Evolutionary conservation across 2,329 filamentous ascomycete species (phyloP).

Genomic region (Ophiocordyceps sinensis): DNA sequence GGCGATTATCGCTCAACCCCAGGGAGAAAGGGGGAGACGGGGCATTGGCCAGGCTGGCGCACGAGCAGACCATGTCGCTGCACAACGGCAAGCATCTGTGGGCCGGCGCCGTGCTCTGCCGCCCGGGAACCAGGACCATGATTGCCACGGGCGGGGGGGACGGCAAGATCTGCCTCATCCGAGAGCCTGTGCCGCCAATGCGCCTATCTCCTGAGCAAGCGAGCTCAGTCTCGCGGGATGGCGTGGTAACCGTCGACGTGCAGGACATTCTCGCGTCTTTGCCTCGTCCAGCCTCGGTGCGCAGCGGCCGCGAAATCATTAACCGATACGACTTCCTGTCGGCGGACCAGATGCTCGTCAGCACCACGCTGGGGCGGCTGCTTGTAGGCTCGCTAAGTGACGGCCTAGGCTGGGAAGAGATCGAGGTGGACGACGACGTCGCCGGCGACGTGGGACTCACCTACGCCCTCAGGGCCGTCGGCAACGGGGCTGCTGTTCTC

Average conservation of each 20-base stretch:
- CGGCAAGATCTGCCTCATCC: slow-evolving; percentile 45
- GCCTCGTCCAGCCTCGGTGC: slow-evolving; percentile 2
- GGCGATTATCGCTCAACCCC: slow-evolving; percentile 38
- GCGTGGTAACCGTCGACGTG: slow-evolving; percentile 14
- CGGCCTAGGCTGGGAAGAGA: slow-evolving; percentile 26
- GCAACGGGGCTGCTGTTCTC: slow-evolving; percentile 25
- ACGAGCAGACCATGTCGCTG: slow-evolving; percentile 41
- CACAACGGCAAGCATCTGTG: slow-evolving; percentile 88
- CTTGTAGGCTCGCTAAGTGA: slow-evolving; percentile 27
- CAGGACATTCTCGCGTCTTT: slow-evolving; percentile 15
- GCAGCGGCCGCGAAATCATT: slow-evolving; percentile 26
- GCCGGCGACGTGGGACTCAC: slow-evolving; percentile 27
- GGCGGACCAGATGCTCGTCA: slow-evolving; percentile 35
- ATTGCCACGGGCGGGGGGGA: slow-evolving; percentile 77
- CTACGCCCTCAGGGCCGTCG: slow-evolving; percentile 29
- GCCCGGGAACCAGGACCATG: slow-evolving; percentile 16
- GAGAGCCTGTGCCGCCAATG: slow-evolving; percentile 5
- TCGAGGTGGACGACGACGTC: slow-evolving; percentile 19
- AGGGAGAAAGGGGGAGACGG: slow-evolving; percentile 2
- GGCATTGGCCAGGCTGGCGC: slow-evolving; percentile 22
- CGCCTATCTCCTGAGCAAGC: too few relatives aligned
- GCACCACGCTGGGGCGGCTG: slow-evolving; percentile 46
- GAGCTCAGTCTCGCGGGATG: background rate
- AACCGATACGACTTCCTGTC: slow-evolving; percentile 50
- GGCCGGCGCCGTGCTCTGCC: slow-evolving; percentile 41